A percentile compares a stretch with the other conserved stretches of the same genome.
Conservation (phyloP, 495 filamentous ascomycete species). For the Chaetomidium leptoderma region DNA sequence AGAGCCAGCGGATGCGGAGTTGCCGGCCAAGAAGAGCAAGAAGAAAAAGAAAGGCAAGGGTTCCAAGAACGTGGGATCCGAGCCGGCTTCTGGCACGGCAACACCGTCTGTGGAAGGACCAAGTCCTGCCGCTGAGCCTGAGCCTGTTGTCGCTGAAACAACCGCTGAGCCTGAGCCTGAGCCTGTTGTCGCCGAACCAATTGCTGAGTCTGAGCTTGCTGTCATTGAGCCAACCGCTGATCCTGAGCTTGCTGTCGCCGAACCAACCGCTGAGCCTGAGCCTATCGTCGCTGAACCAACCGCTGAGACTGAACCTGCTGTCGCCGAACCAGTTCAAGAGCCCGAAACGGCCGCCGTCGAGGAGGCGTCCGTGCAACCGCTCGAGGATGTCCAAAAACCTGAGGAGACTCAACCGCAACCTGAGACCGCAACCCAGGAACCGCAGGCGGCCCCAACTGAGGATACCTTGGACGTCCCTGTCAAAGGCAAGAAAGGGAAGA, state of each 20-base stretch:
- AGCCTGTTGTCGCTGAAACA: background rate
- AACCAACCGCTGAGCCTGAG: background rate
- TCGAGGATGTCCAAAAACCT: background rate
- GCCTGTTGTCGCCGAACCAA: background rate
- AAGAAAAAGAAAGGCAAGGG: constrained; percentile 31
- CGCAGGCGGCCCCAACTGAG: background rate
- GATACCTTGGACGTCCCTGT: background rate
- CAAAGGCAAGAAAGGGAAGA: constrained; percentile 7
- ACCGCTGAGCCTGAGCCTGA: background rate
- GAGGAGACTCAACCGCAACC: background rate
- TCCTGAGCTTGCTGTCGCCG: background rate
- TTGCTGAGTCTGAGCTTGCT: background rate
- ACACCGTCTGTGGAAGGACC: constrained; percentile 29
- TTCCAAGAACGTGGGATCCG: constrained; percentile 23
- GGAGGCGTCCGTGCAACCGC: background rate
- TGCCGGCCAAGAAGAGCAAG: constrained; percentile 21
- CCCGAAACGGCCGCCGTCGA: background rate
- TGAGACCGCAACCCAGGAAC: too few species aligned
- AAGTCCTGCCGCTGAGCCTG: constrained; percentile 13
- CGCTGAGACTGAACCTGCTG: background rate
- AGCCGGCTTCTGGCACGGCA: constrained; percentile 17
- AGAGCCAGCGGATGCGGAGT: background rate
- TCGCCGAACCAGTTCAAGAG: constrained; percentile 6
- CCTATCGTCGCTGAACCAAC: background rate
- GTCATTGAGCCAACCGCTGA: background rate